Base-by-base conservation (phyloP, 2,329 filamentous ascomycete genomes). In the Talaromyces sp. region DNA sequence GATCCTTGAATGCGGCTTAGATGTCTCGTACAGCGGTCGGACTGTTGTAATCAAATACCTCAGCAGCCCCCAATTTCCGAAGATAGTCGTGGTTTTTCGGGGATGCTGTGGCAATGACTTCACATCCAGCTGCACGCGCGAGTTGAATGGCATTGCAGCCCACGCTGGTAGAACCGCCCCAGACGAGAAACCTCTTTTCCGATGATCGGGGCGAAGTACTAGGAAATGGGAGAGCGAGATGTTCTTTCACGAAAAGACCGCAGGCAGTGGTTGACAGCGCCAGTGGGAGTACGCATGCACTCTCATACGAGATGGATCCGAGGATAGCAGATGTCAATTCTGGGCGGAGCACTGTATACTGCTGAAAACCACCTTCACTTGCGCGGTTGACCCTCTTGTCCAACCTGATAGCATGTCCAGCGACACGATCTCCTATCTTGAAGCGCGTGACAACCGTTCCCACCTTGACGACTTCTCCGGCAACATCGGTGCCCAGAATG, bases 141-240 rank as follows among this genome's bases (percentile, higher is more conserved):
- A 81, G 69, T 65, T 82, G 81, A 43, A 82, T 77, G 2, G 76
- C 79, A 2, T 69, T 71, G 36, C 75, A 74, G 1, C 83, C 81
- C 1, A 82, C 80, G 17, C 75, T 76, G 0, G 80, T 79, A 3
- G 80, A 77, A 0, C 83, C 84, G 19, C 83, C 70, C 68, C 68
- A 69, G 8, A 71, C 43, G 2, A 71, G 25, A 0, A 81, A 61
- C 22, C 74, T 70, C 64, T 79, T 73, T 11, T 73, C 74, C 5
- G 69, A 71, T 2, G 68, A 19, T 64, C 15, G 36, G 17, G 17
- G 36, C 47, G 58, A 40, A 2, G 38, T 22, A 4, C 61, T 63
- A 0, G 70, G 70, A 6, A 68, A 53, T 1, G 69, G 17, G 1
- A 78, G 67, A 1, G 38, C 68, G 0, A 76, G 65, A 15, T 67